These are phyloP conservation scores for Miscanthus sacchariflorus DNA, from an alignment of 202 grass and related monocot genomes.

Conservation along the genomic window DNA sequence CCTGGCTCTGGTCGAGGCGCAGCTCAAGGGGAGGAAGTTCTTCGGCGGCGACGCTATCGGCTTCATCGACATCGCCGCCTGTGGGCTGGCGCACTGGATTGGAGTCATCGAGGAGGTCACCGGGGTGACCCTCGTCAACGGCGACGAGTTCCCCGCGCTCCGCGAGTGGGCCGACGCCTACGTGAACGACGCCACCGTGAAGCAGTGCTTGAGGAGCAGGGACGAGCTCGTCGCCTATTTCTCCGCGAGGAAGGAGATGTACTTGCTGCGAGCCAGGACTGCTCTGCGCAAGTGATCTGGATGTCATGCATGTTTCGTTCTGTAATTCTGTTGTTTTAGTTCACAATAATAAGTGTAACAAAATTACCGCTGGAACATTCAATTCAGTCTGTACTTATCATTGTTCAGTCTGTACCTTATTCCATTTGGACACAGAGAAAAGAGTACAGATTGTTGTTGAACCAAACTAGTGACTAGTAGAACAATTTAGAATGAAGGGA, in stretches of 20 bases:
- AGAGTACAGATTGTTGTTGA: neutral
- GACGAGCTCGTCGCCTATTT: constrained; percentile 32
- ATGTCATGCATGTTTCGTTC: neutral
- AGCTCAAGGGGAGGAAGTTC: constrained; percentile 63
- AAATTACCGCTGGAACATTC: neutral
- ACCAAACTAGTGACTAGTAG: neutral
- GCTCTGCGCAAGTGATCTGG: neutral
- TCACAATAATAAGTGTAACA: neutral
- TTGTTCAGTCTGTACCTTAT: neutral
- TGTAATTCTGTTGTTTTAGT: neutral
- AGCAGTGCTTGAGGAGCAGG: constrained; percentile 45
- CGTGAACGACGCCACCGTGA: constrained; percentile 33
- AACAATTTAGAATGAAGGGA: no score
- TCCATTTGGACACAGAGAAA: neutral
- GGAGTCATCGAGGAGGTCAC: constrained; percentile 49
- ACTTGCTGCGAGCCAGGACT: neutral
- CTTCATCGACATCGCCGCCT: constrained; percentile 50
- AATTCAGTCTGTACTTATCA: neutral
- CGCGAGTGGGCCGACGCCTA: constrained; percentile 46
- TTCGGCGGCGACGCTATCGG: constrained; percentile 57
- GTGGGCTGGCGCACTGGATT: constrained; percentile 45
- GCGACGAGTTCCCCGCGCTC: constrained; percentile 43
- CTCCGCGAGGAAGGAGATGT: constrained; percentile 35
- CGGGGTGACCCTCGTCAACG: constrained; percentile 45
- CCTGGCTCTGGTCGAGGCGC: constrained; percentile 50